Evolutionary conservation across 306 rosid genomes (phyloP), one percentile per base, ranked within the genome.

Genomic region (Crotalaria pallida): DNA sequence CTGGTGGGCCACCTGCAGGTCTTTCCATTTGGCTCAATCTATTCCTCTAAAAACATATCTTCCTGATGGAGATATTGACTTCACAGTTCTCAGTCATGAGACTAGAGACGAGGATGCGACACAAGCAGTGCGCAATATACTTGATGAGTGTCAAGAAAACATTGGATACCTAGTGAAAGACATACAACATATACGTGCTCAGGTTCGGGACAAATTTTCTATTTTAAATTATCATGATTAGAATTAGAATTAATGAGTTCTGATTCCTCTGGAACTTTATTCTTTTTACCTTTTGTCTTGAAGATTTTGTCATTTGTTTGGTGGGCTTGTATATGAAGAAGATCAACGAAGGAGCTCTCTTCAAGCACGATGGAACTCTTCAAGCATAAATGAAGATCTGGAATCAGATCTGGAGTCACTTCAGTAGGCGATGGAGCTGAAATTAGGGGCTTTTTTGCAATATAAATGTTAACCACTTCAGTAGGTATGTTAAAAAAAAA

Each of bases 51-150:
- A 83, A 74, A 77, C 92, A 47, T 89, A 89, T 77, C 88, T 89
- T 79, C 92, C 96, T 19, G 96, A 89, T 51, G 96, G 96, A 44
- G 96, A 89, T 73, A 76, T 89, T 76, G 96, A 89, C 81, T 67
- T 89, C 72, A 85, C 89, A 49, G 79, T 73, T 67, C 74, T 87
- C 71, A 72, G 84, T 76, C 80, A 50, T 60, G 84, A 74, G 67
- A 65, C 43, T 27, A 23, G 3, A 48, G 86, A 78, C 38, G 91
- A 85, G 58, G 81, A 83, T 29, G 50, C 84, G 75, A 87, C 85
- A 1, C 52, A 47, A 47, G 58, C 64, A 13, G 59, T 89, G 6
- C 77, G 85, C 73, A 29, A 16, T 51, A 38, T 81, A 43, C 90
- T 89, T 47, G 70, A 67, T 47, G 70, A 67, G 61, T 49, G 31